phyloP scores from a whole-genome alignment of 176 grass and related monocot genomes.

The Otatea glauca region DNA sequence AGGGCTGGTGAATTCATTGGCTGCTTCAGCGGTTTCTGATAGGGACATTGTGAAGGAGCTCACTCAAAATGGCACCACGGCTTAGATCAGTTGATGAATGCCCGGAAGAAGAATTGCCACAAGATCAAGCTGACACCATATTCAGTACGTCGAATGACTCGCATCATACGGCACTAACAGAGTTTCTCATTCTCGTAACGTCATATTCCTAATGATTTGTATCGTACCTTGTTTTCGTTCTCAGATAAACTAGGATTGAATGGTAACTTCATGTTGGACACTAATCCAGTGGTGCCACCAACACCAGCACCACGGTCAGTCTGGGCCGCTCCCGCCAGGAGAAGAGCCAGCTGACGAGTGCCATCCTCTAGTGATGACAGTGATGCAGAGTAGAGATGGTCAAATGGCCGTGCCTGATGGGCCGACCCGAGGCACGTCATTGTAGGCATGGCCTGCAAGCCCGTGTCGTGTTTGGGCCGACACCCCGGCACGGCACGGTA shows the following conservation, averaged over 20 bases:
- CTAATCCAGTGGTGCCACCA: conserved; percentile 50
- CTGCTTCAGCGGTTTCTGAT: conserved; percentile 49
- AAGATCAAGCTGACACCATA: conserved; percentile 58
- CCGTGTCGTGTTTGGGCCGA: no score
- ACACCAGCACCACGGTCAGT: conserved; percentile 71
- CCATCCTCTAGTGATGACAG: conserved; percentile 51
- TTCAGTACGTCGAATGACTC: conserved; percentile 48
- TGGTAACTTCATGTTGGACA: conserved; percentile 53
- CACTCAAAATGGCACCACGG: conserved; percentile 62
- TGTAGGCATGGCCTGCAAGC: no score
- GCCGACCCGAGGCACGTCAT: no score
- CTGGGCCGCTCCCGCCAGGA: conserved; percentile 51
- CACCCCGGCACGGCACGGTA: no score
- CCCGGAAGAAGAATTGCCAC: conserved; percentile 60
- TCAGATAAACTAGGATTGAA: conserved; percentile 78
- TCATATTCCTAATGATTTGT: background rate
- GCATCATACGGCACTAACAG: background rate
- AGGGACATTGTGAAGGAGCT: conserved; percentile 79
- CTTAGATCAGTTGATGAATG: conserved; percentile 70
- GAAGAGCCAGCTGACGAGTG: conserved; percentile 57
- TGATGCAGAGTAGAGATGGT: no score
- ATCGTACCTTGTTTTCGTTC: background rate
- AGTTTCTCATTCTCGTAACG: background rate
- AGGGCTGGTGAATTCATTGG: conserved; percentile 61
- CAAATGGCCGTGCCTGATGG: no score